Percentiles rank a stretch among this genome's conserved stretches.
Evolutionary conservation across 1,139 yeast species (phyloP).

Genomic region (Candida sp.): DNA sequence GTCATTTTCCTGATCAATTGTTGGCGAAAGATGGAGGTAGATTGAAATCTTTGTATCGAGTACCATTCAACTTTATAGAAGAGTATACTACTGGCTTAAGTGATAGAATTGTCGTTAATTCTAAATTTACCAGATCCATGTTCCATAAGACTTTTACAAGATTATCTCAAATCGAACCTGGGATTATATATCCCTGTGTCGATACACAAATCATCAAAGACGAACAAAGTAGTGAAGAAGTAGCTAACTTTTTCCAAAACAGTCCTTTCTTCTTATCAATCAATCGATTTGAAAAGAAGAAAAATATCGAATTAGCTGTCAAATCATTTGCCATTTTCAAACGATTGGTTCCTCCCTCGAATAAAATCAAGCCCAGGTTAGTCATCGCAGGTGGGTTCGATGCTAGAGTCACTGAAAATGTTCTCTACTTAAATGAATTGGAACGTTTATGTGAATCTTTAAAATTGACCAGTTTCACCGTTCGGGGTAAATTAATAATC

Average conservation of each 20-base stretch:
- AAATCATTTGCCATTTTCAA: constrained; percentile 51
- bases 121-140: constrained; percentile 72
- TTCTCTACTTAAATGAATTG: constrained; percentile 63
- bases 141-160: constrained; percentile 61
- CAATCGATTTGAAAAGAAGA: constrained; percentile 86
- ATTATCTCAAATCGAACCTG: constrained; percentile 47
- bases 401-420: constrained; percentile 70
- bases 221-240: constrained; percentile 25
- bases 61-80: constrained; percentile 81
- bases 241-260: constrained; percentile 28
- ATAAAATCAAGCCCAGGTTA: constrained; percentile 31
- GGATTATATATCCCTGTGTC: constrained; percentile 90
- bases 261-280: constrained; percentile 61
- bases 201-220: constrained; percentile 25
- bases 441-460: constrained; percentile 44
- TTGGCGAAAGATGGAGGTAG: constrained; percentile 51
- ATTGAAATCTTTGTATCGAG: constrained; percentile 63
- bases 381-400: constrained; percentile 95
- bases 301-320: constrained; percentile 77
- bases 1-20: constrained; percentile 94
- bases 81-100: constrained; percentile 75
- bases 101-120: constrained; percentile 83
- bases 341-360: constrained; percentile 9
- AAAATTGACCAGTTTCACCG: constrained; percentile 43
- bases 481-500: constrained; percentile 41